These are phyloP conservation scores for Phytophthora uliginosa DNA, from an alignment of 352 stramenopile genomes.

Conservation along the genomic window DNA sequence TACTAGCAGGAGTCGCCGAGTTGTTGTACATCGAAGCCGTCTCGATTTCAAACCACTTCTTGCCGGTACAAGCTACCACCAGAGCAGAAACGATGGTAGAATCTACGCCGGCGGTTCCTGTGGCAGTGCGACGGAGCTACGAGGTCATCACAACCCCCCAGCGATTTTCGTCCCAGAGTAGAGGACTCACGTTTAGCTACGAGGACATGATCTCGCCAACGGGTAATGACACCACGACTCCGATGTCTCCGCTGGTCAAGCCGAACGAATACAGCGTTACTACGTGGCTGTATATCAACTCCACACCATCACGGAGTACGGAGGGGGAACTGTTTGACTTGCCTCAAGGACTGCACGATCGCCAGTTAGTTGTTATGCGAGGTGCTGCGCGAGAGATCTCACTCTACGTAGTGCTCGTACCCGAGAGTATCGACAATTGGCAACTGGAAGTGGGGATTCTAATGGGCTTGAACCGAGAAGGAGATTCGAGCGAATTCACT, in stretches of 20 bases:
- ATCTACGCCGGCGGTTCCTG: not conserved
- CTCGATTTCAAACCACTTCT: conserved; percentile 24
- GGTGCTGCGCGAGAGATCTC: conserved; percentile 68
- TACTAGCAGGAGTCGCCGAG: conserved; percentile 25
- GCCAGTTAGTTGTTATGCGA: conserved; percentile 79
- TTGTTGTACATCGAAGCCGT: conserved; percentile 38
- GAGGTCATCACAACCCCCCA: conserved; percentile 77
- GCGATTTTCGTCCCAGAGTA: conserved; percentile 65
- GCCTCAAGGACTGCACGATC: conserved; percentile 27
- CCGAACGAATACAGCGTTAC: conserved; percentile 90
- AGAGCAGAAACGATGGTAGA: not conserved
- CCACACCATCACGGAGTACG: not conserved
- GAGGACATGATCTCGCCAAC: conserved; percentile 54
- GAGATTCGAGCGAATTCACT: not conserved
- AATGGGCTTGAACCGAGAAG: conserved; percentile 28
- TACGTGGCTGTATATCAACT: conserved; percentile 86
- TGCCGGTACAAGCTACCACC: conserved; percentile 1
- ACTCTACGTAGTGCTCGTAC: conserved; percentile 66
- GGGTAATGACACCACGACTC: not conserved
- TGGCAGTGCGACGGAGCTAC: conserved; percentile 58
- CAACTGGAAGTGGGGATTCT: conserved; percentile 74
- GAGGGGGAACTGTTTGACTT: conserved; percentile 8
- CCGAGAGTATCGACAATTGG: conserved; percentile 56
- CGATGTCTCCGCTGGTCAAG: conserved; percentile 73
- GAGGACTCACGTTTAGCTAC: conserved; percentile 70